These are phyloP conservation scores for Chionographis japonica DNA, from an alignment of 106 monocot species.

Conservation along the genomic window DNA sequence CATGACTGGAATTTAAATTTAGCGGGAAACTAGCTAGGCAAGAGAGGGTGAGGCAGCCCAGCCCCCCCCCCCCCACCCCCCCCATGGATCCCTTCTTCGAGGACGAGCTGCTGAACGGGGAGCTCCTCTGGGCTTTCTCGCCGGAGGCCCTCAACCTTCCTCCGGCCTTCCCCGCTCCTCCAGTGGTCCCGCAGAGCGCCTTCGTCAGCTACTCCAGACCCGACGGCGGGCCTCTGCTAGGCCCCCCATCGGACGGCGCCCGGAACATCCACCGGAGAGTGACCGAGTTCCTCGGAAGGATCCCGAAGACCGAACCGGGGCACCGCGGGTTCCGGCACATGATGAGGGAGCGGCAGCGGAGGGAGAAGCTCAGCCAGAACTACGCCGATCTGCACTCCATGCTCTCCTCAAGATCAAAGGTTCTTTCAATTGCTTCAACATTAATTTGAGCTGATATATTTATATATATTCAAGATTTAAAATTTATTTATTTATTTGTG, in stretches of 20 bases:
- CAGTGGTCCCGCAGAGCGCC: constrained; percentile 2
- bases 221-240: too few species aligned
- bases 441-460: background rate
- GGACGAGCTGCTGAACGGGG: too few species aligned
- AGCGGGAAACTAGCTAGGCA: too few species aligned
- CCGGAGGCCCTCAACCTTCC: too few species aligned
- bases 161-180: too few species aligned
- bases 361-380: constrained; percentile 88
- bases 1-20: too few species aligned
- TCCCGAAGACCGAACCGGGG: background rate
- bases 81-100: too few species aligned
- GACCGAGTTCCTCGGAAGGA: constrained; percentile 19
- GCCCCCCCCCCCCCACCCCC: too few species aligned
- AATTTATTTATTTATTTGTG: background rate
- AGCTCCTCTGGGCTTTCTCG: too few species aligned
- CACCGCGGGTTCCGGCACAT: constrained; percentile 75
- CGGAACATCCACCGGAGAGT: constrained; percentile 37
- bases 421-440: background rate
- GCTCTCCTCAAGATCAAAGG: constrained; percentile 54
- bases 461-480: too few species aligned
- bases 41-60: too few species aligned
- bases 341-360: constrained; percentile 80
- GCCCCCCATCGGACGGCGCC: background rate
- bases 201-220: constrained; percentile 20
- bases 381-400: constrained; percentile 69